These are phyloP conservation scores for Neurospora sp. DNA, from an alignment of 495 filamentous ascomycete genomes.

Conservation along the genomic window DNA sequence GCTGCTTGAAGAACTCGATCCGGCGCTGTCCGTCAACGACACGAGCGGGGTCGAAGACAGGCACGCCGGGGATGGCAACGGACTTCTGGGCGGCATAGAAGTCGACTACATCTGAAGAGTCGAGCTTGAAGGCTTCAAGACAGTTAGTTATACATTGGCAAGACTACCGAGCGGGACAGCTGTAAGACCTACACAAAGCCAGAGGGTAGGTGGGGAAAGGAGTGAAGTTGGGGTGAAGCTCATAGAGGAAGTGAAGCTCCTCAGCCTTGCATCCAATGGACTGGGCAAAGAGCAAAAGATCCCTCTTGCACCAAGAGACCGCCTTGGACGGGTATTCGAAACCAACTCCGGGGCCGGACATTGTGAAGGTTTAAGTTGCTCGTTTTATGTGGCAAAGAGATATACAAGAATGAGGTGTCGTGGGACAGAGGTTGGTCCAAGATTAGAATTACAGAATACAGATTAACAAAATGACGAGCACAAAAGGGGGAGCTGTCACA, in stretches of 20 bases:
- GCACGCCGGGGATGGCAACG: conserved; percentile 61
- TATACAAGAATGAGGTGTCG: not conserved
- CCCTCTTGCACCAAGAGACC: conserved; percentile 78
- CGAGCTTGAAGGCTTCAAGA: conserved; percentile 66
- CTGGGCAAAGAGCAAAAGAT: conserved; percentile 77
- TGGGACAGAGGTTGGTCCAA: not conserved
- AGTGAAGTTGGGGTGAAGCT: conserved; percentile 70
- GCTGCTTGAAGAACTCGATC: conserved; percentile 65
- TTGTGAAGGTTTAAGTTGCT: conserved; percentile 9
- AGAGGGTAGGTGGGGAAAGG: conserved; percentile 84
- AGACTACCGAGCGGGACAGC: not conserved
- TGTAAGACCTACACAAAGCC: conserved; percentile 53
- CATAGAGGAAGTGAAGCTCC: conserved; percentile 85
- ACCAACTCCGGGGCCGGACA: conserved; percentile 57
- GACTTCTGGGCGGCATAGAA: conserved; percentile 62
- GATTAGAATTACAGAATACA: not conserved
- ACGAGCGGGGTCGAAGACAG: conserved; percentile 61
- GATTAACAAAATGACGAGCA: not conserved
- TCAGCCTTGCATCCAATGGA: conserved; percentile 76
- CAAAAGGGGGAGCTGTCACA: not conserved
- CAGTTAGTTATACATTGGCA: not conserved
- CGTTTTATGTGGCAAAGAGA: not conserved
- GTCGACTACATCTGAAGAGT: conserved; percentile 68
- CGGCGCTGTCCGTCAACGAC: conserved; percentile 81
- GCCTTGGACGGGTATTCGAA: conserved; percentile 63